Base-by-base conservation (phyloP, 1,284 basidiomycete genomes). In the Melampsora americana region DNA sequence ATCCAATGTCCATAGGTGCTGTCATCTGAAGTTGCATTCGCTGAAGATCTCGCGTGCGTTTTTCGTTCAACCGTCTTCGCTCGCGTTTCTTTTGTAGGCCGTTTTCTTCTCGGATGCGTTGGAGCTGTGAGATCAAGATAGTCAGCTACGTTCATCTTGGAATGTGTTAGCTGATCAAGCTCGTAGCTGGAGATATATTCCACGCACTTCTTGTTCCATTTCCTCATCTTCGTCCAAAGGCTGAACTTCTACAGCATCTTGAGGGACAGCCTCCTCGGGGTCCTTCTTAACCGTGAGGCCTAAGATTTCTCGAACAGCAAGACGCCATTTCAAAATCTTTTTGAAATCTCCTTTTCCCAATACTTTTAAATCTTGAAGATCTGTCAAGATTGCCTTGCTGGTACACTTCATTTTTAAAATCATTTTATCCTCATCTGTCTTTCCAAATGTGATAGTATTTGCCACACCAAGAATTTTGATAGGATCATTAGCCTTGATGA, bases 291-390 rank as follows among this genome's bases (percentile, higher is more conserved):
- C 87, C 83, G 91, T 94, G 79, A 88, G 86, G 77, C 96, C 94
- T 42, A 94, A 83, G 32, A 92, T 94, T 84, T 93, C 90, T 69
- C 92, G 90, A 61, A 96, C 85, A 11, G 88, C 87, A 42, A 88
- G 84, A 67, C 95, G 87, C 95, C 96, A 99, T 85, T 91, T 96
- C 78, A 99, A 87, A 77, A 99, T 84, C 12, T 87, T 84, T 83
- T 97, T 97, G 85, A 99, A 99, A 81, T 99, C 96, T 67, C 94
- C 90, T 84, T 97, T 98, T 64, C 96, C 96, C 46, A 99, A 86
- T 5, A 99, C 95, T 83, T 97, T 98, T 79, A 99, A 86, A 86
- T 99, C 96, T 30, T 90, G 87, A 78, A 90, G 92, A 82, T 92
- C 94, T 39, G 87, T 86, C 81, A 89, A 87, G 79, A 99, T 86